Conservation (phyloP, 345 rosid genomes). For the Turritis glabra region DNA sequence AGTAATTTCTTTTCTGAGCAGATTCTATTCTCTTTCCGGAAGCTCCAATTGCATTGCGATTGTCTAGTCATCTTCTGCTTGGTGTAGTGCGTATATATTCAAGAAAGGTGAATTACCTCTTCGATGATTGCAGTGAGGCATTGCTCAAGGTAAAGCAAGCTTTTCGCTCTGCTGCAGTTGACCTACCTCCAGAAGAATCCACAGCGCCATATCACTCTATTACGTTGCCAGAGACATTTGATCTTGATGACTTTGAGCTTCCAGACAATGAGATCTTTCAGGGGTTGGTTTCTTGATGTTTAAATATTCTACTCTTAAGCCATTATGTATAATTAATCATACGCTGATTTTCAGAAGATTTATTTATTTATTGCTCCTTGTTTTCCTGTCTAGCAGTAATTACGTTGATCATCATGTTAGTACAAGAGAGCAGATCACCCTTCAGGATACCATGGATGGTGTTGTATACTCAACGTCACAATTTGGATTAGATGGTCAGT, state of each 20-base stretch:
- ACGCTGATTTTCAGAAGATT: neutral
- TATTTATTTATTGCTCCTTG: constrained; percentile 14
- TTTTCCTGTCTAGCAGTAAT: constrained; percentile 58
- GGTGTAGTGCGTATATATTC: constrained; percentile 99
- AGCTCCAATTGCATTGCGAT: constrained; percentile 88
- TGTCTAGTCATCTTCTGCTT: constrained; percentile 98
- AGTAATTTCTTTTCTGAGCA: constrained; percentile 41
- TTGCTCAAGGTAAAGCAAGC: constrained; percentile 98
- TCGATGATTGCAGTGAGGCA: constrained; percentile 99
- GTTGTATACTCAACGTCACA: constrained; percentile 89
- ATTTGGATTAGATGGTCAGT: constrained; percentile 96
- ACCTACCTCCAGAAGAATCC: constrained; percentile 97
- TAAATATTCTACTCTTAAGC: neutral
- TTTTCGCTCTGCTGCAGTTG: constrained; percentile 97
- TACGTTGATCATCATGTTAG: constrained; percentile 96
- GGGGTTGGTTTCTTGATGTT: constrained; percentile 62
- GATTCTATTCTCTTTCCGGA: constrained; percentile 98
- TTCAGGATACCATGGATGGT: constrained; percentile 97
- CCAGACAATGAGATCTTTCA: constrained; percentile 93
- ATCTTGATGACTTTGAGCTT: constrained; percentile 99
- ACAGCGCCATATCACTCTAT: constrained; percentile 98
- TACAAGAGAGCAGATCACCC: constrained; percentile 96
- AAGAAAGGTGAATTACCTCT: constrained; percentile 96
- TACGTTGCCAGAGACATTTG: constrained; percentile 99
- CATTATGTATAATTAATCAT: neutral